These are phyloP conservation scores for Ocimum tenuiflorum DNA, from an alignment of 257 asterid genomes.

Conservation along the genomic window DNA sequence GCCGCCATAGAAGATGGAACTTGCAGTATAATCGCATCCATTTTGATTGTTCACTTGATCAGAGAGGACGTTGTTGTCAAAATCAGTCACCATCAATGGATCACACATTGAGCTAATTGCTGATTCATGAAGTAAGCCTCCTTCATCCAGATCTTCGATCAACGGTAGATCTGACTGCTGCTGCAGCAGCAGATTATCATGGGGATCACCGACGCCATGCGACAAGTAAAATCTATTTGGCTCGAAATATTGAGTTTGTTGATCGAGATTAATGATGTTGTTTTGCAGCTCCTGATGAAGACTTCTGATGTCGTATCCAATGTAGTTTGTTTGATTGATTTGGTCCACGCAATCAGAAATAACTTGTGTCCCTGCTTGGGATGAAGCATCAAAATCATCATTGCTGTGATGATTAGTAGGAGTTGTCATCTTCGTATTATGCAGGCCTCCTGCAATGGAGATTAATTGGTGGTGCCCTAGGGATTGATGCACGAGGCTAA, in stretches of 20 bases:
- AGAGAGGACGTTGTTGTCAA: background rate
- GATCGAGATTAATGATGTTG: background rate
- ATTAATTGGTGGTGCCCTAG: too few species aligned
- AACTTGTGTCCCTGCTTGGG: background rate
- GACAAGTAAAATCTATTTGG: too few species aligned
- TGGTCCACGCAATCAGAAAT: background rate
- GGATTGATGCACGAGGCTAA: background rate
- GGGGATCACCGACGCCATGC: background rate
- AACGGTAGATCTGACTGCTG: background rate
- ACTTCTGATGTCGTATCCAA: background rate
- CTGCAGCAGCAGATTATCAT: background rate
- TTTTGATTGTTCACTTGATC: conserved; percentile 8
- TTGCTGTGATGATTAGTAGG: too few species aligned
- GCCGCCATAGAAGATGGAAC: background rate
- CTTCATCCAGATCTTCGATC: background rate
- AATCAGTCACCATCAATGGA: background rate
- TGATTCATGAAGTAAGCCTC: background rate
- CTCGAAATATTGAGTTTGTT: background rate
- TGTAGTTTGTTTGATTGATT: background rate
- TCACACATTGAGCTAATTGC: background rate
- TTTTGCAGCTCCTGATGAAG: background rate
- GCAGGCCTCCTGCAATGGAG: background rate
- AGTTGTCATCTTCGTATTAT: background rate
- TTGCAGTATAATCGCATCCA: conserved; percentile 10
- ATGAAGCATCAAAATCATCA: background rate